phyloP scores from a whole-genome alignment of 441 rosid genomes.

The Eruca vesicaria region DNA sequence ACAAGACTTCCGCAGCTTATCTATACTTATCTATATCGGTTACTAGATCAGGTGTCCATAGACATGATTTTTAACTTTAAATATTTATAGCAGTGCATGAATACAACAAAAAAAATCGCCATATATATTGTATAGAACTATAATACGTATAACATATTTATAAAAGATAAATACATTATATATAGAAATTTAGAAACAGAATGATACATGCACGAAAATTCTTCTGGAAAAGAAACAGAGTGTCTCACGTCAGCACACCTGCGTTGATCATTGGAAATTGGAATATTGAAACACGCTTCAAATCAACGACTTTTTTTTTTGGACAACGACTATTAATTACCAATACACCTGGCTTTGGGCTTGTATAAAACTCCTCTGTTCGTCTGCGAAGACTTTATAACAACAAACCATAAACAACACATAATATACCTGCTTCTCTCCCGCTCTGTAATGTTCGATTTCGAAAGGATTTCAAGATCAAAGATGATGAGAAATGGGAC shows the following conservation, averaged over 20 bases:
- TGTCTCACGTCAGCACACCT: slow-evolving; percentile 31
- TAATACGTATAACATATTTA: too few relatives aligned
- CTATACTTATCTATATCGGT: too few relatives aligned
- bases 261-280: slow-evolving; percentile 15
- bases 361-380: not conserved
- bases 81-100: too few relatives aligned
- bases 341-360: not conserved
- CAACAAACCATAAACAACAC: not conserved
- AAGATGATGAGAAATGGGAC: slow-evolving; percentile 20
- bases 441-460: not conserved
- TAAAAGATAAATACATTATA: too few relatives aligned
- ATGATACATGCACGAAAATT: not conserved
- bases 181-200: not conserved
- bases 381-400: not conserved
- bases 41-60: too few relatives aligned
- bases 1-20: too few relatives aligned
- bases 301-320: too few relatives aligned
- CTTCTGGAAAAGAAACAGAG: slow-evolving; percentile 20
- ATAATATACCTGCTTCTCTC: slow-evolving; percentile 1
- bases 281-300: slow-evolving; percentile 20
- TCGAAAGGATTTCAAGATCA: not conserved
- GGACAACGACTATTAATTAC: not conserved
- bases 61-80: too few relatives aligned
- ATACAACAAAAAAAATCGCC: too few relatives aligned
- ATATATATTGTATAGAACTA: too few relatives aligned